These are phyloP conservation scores for Schizothecium vesticola DNA, from an alignment of 495 filamentous ascomycete genomes.

Conservation along the genomic window DNA sequence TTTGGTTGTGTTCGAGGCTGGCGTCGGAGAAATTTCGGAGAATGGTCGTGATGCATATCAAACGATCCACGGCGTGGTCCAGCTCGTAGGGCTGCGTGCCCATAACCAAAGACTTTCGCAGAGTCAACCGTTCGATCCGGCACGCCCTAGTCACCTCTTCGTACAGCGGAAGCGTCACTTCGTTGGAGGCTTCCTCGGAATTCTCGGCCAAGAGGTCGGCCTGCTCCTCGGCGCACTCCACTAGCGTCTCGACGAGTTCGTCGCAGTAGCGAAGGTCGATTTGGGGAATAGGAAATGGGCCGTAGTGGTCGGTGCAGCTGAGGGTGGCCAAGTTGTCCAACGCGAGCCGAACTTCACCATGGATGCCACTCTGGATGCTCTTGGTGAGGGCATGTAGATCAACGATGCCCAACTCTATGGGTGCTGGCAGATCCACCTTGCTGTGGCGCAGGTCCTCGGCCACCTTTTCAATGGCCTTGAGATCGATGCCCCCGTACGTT, in stretches of 20 bases:
- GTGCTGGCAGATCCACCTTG: constrained; percentile 66
- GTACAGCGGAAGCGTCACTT: constrained; percentile 72
- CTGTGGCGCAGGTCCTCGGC: constrained; percentile 57
- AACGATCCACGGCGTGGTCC: constrained; percentile 76
- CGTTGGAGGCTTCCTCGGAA: constrained; percentile 76
- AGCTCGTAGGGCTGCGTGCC: constrained; percentile 77
- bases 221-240: constrained; percentile 89
- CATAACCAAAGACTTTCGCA: constrained; percentile 66
- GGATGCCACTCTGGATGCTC: constrained; percentile 87
- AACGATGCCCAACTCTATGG: constrained; percentile 77
- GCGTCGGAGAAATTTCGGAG: constrained; percentile 85
- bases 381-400: constrained; percentile 89
- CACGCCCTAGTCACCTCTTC: constrained; percentile 80
- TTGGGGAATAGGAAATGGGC: constrained; percentile 16
- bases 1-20: constrained; percentile 57
- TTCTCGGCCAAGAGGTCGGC: constrained; percentile 72
- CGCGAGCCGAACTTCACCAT: constrained; percentile 79
- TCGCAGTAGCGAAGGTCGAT: constrained; percentile 67
- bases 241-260: constrained; percentile 77
- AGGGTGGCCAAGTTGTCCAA: constrained; percentile 69
- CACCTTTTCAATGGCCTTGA: constrained; percentile 54
- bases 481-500: constrained; percentile 60
- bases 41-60: constrained; percentile 89
- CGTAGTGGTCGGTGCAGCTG: constrained; percentile 48
- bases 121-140: constrained; percentile 59